These are phyloP conservation scores for Fennellomyces sp. DNA, from an alignment of 371 early-diverging fungal species.

Conservation along the genomic window DNA sequence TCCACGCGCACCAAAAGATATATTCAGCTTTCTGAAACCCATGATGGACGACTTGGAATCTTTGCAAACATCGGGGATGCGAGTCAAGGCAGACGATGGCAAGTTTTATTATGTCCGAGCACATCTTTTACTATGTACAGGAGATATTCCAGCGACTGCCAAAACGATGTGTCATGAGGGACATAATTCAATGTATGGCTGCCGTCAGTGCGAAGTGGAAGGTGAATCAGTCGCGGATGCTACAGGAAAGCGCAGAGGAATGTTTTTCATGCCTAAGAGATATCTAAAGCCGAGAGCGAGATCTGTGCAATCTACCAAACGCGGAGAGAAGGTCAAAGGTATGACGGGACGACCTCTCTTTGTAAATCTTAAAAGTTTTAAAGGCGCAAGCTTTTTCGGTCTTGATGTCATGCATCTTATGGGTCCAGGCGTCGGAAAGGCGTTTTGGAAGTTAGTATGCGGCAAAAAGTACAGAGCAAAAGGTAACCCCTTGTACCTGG, in stretches of 20 bases:
- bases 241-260: no score
- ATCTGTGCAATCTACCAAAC: no score
- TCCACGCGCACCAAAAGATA: background rate
- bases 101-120: background rate
- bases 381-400: background rate
- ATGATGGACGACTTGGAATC: background rate
- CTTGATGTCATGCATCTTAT: background rate
- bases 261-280: background rate
- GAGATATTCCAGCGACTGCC: constrained; percentile 10
- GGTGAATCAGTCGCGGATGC: no score
- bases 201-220: constrained; percentile 4
- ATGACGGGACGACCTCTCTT: background rate
- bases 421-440: background rate
- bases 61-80: background rate
- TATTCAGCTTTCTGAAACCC: background rate
- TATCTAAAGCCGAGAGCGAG: background rate
- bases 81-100: background rate
- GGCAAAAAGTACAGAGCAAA: background rate
- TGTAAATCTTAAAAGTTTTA: background rate
- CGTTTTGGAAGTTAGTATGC: background rate
- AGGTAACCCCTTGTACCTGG: background rate
- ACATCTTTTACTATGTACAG: constrained; percentile 6
- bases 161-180: background rate
- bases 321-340: no score
- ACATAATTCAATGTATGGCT: constrained; percentile 3